These are phyloP conservation scores for Turnera subulata DNA, from an alignment of 345 rosid genomes.

Conservation along the genomic window DNA sequence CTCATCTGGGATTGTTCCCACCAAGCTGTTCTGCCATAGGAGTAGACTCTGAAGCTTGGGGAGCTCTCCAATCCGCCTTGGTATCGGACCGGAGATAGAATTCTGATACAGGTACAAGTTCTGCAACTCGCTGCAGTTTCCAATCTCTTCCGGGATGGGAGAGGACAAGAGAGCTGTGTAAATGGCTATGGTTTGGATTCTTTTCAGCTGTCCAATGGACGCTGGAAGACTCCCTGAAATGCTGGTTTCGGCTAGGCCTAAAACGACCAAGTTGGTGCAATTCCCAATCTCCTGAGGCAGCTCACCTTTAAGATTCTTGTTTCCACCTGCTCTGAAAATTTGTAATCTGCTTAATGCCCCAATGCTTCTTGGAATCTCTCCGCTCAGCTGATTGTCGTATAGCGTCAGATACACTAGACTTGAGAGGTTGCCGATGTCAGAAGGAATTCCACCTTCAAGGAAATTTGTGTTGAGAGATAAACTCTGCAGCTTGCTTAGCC, in stretches of 20 bases:
- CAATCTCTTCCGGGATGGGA: constrained; percentile 73
- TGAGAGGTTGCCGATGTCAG: constrained; percentile 55
- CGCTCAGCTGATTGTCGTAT: constrained; percentile 72
- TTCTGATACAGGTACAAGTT: constrained; percentile 85
- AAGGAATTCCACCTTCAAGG: constrained; percentile 78
- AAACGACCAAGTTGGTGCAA: constrained; percentile 65
- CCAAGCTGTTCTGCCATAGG: constrained; percentile 89
- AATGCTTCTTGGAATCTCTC: constrained; percentile 64
- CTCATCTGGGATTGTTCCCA: constrained; percentile 70
- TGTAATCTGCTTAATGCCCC: constrained; percentile 54
- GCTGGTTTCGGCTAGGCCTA: constrained; percentile 94
- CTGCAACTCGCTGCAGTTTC: constrained; percentile 77
- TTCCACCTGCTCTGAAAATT: constrained; percentile 80
- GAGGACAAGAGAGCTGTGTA: constrained; percentile 77
- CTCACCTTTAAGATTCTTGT: constrained; percentile 80
- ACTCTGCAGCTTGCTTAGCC: constrained; percentile 49
- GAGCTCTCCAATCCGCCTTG: constrained; percentile 57
- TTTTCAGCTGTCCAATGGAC: constrained; percentile 65
- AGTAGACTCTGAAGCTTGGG: constrained; percentile 73
- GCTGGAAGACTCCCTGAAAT: constrained; percentile 78
- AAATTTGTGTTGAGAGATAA: constrained; percentile 64
- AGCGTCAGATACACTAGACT: constrained; percentile 57
- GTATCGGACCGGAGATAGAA: constrained; percentile 78
- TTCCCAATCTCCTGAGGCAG: constrained; percentile 86
- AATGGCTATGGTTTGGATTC: constrained; percentile 68